phyloP scores from a whole-genome alignment of 208 protist species.

The Leishmania arabica region DNA sequence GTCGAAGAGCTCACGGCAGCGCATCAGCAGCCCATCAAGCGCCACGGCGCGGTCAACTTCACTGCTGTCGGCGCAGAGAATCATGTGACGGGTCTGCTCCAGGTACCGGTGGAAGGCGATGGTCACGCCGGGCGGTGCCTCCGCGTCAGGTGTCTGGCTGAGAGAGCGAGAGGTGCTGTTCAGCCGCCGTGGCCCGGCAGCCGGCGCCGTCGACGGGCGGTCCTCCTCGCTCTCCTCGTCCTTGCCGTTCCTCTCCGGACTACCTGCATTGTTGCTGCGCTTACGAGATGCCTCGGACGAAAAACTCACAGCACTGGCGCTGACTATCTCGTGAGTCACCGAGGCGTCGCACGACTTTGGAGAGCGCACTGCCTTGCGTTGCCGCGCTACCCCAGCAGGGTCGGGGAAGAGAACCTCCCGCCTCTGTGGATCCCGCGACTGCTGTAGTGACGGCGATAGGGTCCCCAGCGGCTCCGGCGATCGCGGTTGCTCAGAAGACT shows the following conservation, averaged over 20 bases:
- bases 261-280: background rate
- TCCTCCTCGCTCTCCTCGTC: background rate
- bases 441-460: background rate
- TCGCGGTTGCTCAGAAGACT: background rate
- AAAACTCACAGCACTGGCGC: background rate
- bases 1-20: constrained; percentile 29
- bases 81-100: constrained; percentile 15
- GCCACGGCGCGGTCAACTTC: constrained; percentile 18
- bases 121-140: constrained; percentile 4
- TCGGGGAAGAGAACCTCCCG: background rate
- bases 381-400: background rate
- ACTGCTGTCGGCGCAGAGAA: constrained; percentile 10
- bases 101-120: constrained; percentile 20
- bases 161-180: background rate
- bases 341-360: constrained; percentile 2
- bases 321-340: background rate
- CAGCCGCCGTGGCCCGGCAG: background rate
- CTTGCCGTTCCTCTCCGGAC: background rate
- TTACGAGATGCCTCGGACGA: background rate
- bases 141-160: background rate
- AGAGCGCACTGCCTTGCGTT: background rate
- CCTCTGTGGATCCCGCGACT: background rate
- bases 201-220: background rate
- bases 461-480: background rate
- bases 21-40: constrained; percentile 25